A percentile compares a stretch with the other conserved stretches of the same genome.
These are phyloP conservation scores for Helicosporidium sp. DNA, from an alignment of 139 green algal genomes.

Conservation along the genomic window DNA sequence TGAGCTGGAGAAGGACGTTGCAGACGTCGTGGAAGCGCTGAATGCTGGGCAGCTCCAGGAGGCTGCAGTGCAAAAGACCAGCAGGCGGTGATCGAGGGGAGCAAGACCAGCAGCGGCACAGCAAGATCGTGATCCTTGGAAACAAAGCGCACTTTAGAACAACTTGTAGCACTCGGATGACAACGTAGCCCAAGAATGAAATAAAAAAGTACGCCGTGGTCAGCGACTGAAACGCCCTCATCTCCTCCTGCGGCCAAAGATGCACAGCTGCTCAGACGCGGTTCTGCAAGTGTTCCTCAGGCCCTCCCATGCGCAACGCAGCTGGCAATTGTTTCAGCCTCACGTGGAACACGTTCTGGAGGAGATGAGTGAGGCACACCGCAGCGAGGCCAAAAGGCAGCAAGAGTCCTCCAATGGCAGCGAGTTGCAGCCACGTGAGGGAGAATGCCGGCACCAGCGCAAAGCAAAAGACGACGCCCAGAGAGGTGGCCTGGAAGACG, in stretches of 20 bases:
- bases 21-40: conserved; percentile 4
- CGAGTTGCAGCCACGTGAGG: conserved; percentile 22
- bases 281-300: too few species aligned
- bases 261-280: not conserved
- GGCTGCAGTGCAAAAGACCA: not conserved
- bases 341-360: conserved; percentile 38
- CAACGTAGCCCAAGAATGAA: conserved; percentile 50
- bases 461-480: too few species aligned
- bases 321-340: too few species aligned
- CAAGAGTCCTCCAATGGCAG: conserved; percentile 28
- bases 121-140: too few species aligned
- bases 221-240: conserved; percentile 33
- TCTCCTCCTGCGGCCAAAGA: conserved; percentile 48
- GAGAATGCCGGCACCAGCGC: too few species aligned
- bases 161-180: too few species aligned
- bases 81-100: not conserved
- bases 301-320: too few species aligned
- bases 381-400: conserved; percentile 20
- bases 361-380: conserved; percentile 39
- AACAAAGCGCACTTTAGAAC: too few species aligned
- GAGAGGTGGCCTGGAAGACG: too few species aligned
- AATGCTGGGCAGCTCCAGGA: conserved; percentile 15
- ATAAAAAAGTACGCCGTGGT: conserved; percentile 40
- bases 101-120: too few species aligned
- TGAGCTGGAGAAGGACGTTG: conserved; percentile 20